These are phyloP conservation scores for Platanthera guangdongensis DNA, from an alignment of 106 monocot species.

Conservation along the genomic window DNA sequence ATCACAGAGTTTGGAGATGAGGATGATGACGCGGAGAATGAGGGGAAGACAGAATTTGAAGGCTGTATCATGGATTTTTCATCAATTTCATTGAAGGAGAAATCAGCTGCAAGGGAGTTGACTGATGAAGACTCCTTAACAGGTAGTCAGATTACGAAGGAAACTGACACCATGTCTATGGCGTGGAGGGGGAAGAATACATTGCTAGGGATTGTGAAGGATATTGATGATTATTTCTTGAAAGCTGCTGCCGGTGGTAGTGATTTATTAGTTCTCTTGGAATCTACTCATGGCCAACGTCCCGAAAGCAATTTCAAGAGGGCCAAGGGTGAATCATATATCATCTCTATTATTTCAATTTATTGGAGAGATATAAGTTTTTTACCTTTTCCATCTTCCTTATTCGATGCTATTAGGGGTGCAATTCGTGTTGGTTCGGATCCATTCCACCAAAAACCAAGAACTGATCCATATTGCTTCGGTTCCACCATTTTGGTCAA, in stretches of 20 bases:
- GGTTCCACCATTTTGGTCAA: too few relatives aligned
- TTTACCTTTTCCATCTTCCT: neutral
- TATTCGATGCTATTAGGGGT: neutral
- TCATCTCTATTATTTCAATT: neutral
- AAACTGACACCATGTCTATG: constrained; percentile 38
- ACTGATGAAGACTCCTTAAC: constrained; percentile 50
- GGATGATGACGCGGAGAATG: constrained; percentile 11
- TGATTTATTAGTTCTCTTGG: constrained; percentile 49
- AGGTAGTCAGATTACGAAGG: constrained; percentile 56
- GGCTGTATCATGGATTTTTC: constrained; percentile 5
- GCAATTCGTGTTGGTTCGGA: too few relatives aligned
- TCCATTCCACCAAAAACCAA: too few relatives aligned
- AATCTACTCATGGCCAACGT: constrained; percentile 20
- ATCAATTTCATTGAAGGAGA: constrained; percentile 16
- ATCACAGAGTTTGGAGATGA: constrained; percentile 49
- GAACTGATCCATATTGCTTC: too few relatives aligned
- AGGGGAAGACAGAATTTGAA: neutral
- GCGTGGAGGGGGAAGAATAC: constrained; percentile 62
- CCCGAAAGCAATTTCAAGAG: constrained; percentile 8
- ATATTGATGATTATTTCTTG: constrained; percentile 89
- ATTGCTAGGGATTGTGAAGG: constrained; percentile 58
- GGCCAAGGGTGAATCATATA: constrained; percentile 3
- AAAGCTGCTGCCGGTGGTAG: constrained; percentile 78
- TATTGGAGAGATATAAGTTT: neutral
- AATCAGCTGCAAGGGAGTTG: constrained; percentile 5